Percentiles rank a stretch among this genome's conserved stretches.
These are phyloP conservation scores for Rubia yunnanensis DNA, from an alignment of 257 asterid species.

Conservation along the genomic window DNA sequence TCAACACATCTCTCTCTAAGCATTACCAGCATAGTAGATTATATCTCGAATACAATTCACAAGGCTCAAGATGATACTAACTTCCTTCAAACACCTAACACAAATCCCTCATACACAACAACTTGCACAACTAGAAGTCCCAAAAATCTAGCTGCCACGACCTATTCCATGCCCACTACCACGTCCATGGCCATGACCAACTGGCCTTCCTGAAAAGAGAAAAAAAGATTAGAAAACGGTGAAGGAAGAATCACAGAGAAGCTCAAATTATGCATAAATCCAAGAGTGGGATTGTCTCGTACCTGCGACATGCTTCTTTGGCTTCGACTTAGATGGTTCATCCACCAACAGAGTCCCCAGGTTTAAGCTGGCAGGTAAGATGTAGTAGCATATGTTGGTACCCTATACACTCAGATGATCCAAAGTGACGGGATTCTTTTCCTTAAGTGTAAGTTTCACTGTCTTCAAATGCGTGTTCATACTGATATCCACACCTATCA, in stretches of 20 bases:
- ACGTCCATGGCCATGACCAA: slow-evolving; percentile 82
- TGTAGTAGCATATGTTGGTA: slow-evolving; percentile 75
- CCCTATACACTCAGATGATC: slow-evolving; percentile 87
- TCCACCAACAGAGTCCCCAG: slow-evolving; percentile 75
- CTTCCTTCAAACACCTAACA: neutral
- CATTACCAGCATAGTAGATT: too few relatives aligned
- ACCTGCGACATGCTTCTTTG: slow-evolving; percentile 89
- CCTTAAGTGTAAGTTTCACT: too few relatives aligned
- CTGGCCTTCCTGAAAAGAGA: slow-evolving; percentile 42
- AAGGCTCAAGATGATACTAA: neutral
- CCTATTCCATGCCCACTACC: slow-evolving; percentile 94
- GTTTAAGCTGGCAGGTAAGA: slow-evolving; percentile 83
- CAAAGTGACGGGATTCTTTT: too few relatives aligned
- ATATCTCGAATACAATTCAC: neutral
- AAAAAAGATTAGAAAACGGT: neutral
- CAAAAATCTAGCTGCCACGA: slow-evolving; percentile 68
- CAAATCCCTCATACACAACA: slow-evolving; percentile 18
- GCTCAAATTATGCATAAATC: neutral
- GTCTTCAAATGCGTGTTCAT: too few relatives aligned
- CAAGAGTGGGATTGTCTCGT: neutral
- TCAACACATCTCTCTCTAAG: too few relatives aligned
- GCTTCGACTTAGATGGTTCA: slow-evolving; percentile 86
- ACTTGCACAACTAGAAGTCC: slow-evolving; percentile 34
- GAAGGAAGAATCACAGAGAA: neutral
- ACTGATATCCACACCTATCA: too few relatives aligned